Evolutionary conservation across 2,329 filamentous ascomycete genomes (phyloP), one percentile per base, ranked within the genome.

Genomic region (Lojkania enalia): DNA sequence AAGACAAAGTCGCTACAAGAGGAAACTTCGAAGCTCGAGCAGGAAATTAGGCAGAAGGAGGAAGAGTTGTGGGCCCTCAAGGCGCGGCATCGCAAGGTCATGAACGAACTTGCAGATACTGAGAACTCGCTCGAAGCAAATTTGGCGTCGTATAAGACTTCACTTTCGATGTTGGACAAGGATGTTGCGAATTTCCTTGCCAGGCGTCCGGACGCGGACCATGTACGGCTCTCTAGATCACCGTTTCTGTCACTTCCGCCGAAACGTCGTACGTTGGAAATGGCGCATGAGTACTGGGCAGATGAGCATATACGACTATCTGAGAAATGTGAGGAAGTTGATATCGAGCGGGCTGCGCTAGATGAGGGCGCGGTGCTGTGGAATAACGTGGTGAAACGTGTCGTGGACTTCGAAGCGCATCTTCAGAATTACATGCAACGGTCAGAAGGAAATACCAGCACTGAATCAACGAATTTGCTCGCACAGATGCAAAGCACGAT

Each of bases 251-350:
- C 75, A 2, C 71, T 90, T 5, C 79, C 82, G 0, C 77, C 82
- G 0, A 81, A 85, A 54, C 77, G 85, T 14, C 76, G 87, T 35
- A 90, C 86, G 0, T 63, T 85, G 1, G 81, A 81, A 12, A 85
- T 90, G 83, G 87, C 86, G 0, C 81, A 76, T 47, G 78, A 84
- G 12, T 87, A 86, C 77, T 90, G 85, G 83, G 76, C 81, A 42
- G 77, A 78, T 4, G 86, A 90, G 54, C 73, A 84, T 1, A 70
- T 70, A 1, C 69, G 80, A 0, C 71, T 87, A 2, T 72, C 83
- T 38, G 71, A 73, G 33, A 79, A 79, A 46, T 81, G 80, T 50
- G 59, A 70, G 6, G 75, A 78, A 19, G 80, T 86, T 1, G 77
- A 83, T 20, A 75, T 74, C 35, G 87, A 91, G 51, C 78, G 78